Evolutionary conservation across 805 yeast genomes (phyloP).

Genomic region (Pichia cabralensis): DNA sequence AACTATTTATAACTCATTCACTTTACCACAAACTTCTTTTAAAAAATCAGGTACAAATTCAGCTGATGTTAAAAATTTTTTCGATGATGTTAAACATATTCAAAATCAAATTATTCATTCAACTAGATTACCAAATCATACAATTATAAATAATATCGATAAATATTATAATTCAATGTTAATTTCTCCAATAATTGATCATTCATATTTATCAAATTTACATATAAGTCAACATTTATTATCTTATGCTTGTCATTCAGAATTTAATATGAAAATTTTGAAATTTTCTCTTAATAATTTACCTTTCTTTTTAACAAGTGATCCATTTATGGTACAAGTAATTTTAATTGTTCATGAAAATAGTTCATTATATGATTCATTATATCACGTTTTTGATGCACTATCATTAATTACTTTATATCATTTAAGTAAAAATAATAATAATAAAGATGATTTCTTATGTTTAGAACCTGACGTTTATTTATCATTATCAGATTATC

Average conservation of each 20-base stretch:
- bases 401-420: conserved; percentile 12
- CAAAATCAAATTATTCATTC: not conserved
- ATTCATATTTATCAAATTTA: conserved; percentile 1
- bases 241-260: conserved; percentile 6
- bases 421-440: conserved; percentile 1
- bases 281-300: conserved; percentile 4
- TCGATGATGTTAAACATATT: not conserved
- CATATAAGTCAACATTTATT: conserved; percentile 4
- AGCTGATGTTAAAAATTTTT: not conserved
- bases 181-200: conserved; percentile 3
- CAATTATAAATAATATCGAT: not conserved
- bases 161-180: conserved; percentile 3
- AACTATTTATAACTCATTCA: not conserved
- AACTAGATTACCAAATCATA: not conserved
- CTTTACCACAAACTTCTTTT: not conserved
- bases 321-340: conserved; percentile 1
- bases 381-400: conserved; percentile 8
- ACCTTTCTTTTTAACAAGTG: conserved; percentile 6
- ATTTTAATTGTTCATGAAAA: conserved; percentile 1
- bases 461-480: conserved; percentile 10
- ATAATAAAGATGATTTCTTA: conserved; percentile 2
- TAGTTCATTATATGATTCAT: conserved; percentile 6
- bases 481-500: conserved; percentile 13
- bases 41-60: not conserved
- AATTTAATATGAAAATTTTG: conserved; percentile 4